Evolutionary conservation across 1,284 basidiomycete genomes (phyloP).

Genomic region (Cronartium quercuum): DNA sequence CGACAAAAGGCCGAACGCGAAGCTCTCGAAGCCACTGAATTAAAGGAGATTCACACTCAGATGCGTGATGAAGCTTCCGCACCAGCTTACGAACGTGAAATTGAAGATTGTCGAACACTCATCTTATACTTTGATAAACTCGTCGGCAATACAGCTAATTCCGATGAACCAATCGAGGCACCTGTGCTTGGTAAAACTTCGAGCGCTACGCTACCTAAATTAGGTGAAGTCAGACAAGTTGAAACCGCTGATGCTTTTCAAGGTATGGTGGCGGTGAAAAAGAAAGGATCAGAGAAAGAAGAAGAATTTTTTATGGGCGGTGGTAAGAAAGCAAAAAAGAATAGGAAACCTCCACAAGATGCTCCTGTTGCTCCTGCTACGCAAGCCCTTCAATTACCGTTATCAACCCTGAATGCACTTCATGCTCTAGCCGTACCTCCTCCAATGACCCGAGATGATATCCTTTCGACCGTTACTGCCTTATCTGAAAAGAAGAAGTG

Average conservation of each 20-base stretch:
- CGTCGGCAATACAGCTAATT: slow-evolving; percentile 51
- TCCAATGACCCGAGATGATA: slow-evolving; percentile 69
- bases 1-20: slow-evolving; percentile 70
- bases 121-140: slow-evolving; percentile 77
- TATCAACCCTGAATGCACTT: slow-evolving; percentile 78
- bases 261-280: slow-evolving; percentile 66
- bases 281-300: slow-evolving; percentile 77
- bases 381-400: slow-evolving; percentile 65
- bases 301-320: slow-evolving; percentile 73
- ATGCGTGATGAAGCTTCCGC: slow-evolving; percentile 82
- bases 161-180: slow-evolving; percentile 52
- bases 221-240: slow-evolving; percentile 69
- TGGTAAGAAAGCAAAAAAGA: slow-evolving; percentile 63
- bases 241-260: slow-evolving; percentile 60
- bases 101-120: slow-evolving; percentile 92
- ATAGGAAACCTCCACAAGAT: slow-evolving; percentile 57
- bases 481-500: slow-evolving; percentile 90
- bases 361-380: slow-evolving; percentile 42
- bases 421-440: slow-evolving; percentile 83
- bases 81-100: slow-evolving; percentile 86
- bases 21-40: slow-evolving; percentile 74
- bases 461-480: slow-evolving; percentile 78
- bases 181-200: slow-evolving; percentile 50
- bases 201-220: slow-evolving; percentile 48
- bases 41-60: slow-evolving; percentile 69